These are phyloP conservation scores for Penicillium bialowiezense DNA, from an alignment of 495 filamentous ascomycete species.

Conservation along the genomic window DNA sequence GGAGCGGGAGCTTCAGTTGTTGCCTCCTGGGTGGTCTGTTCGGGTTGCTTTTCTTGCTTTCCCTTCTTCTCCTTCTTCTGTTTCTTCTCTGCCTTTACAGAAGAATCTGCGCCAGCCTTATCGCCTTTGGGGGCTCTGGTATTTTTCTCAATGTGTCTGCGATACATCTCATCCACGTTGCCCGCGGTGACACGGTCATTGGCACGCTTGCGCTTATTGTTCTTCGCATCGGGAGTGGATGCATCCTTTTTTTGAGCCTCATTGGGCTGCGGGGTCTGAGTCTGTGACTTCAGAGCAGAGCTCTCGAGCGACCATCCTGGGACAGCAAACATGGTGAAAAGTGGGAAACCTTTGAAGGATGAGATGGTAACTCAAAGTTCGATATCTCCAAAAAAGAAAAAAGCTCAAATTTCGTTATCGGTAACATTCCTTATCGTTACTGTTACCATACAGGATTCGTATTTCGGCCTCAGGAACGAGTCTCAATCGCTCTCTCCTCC, in stretches of 20 bases:
- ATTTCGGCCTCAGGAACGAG: not conserved
- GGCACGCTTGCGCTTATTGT: constrained; percentile 55
- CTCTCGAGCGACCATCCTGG: constrained; percentile 82
- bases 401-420: constrained; percentile 11
- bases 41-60: constrained; percentile 14
- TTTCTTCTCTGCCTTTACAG: constrained; percentile 40
- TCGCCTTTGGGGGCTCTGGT: constrained; percentile 12
- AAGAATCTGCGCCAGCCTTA: constrained; percentile 13
- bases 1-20: constrained; percentile 22
- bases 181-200: constrained; percentile 59
- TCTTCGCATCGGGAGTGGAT: constrained; percentile 29
- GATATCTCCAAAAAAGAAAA: not conserved
- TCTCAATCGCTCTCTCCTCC: no score
- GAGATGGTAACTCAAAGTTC: not conserved
- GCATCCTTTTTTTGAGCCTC: constrained; percentile 27
- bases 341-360: not conserved
- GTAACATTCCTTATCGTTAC: not conserved
- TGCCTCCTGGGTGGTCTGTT: constrained; percentile 17
- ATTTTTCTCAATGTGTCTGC: constrained; percentile 73
- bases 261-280: constrained; percentile 32
- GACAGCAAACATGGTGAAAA: constrained; percentile 80
- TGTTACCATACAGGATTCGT: not conserved
- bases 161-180: constrained; percentile 76
- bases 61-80: constrained; percentile 38
- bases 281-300: constrained; percentile 67